A percentile compares a stretch with the other conserved stretches of the same genome.
Conservation (phyloP, 2,329 filamentous ascomycete genomes). For the Diaporthe batatas region DNA sequence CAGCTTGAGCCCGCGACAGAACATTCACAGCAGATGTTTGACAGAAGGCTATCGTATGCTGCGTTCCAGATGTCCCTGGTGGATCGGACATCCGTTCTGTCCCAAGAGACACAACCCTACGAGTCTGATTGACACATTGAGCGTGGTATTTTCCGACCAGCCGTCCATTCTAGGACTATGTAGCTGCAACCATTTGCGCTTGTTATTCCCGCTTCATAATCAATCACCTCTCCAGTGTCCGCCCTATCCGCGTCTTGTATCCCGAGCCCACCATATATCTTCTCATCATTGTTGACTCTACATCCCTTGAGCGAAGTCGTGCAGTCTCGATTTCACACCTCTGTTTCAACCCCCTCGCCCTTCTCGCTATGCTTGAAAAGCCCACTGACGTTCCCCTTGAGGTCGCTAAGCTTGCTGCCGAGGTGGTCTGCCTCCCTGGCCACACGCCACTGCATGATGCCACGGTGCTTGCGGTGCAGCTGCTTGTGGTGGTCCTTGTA, state of each 20-base stretch:
- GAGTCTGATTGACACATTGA: not conserved
- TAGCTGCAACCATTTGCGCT: not conserved
- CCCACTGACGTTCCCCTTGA: slow-evolving; percentile 69
- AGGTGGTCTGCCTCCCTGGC: slow-evolving; percentile 65
- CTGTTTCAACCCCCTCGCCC: slow-evolving; percentile 74
- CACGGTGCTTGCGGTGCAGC: slow-evolving; percentile 75
- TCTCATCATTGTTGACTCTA: no score
- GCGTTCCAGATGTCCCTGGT: not conserved
- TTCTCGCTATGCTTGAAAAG: slow-evolving; percentile 72
- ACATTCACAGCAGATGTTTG: no score
- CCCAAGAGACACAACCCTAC: no score
- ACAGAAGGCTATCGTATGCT: not conserved
- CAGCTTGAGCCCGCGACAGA: no score
- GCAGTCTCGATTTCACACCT: slow-evolving; percentile 63
- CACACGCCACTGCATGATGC: slow-evolving; percentile 80
- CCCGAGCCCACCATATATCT: not conserved
- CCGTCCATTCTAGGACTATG: not conserved
- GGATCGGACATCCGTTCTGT: not conserved
- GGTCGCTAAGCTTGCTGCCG: slow-evolving; percentile 65
- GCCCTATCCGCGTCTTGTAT: not conserved
- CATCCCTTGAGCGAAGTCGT: not conserved
- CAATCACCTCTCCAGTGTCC: not conserved
- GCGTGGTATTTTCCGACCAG: not conserved
- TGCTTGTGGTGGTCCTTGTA: slow-evolving; percentile 71
- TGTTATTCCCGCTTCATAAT: no score